Base-by-base conservation (phyloP, 2,329 filamentous ascomycete species). In the Fusarium nelsonii region DNA sequence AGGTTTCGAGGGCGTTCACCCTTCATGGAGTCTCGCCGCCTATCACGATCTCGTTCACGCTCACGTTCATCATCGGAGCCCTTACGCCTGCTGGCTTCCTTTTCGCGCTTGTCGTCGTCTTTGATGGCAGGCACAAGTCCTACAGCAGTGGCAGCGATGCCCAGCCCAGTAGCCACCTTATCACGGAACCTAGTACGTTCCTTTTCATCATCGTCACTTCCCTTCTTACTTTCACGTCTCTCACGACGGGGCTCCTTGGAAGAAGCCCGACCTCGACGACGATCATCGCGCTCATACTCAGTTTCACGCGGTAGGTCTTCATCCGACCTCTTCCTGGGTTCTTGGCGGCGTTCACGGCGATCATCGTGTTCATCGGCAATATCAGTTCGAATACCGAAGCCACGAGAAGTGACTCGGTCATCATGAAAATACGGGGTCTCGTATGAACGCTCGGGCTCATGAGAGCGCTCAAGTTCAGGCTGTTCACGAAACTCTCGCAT, bases 371-470 rank as follows among this genome's bases (percentile, higher is more conserved):
- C 77, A 72, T 60, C 77, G 55, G 50, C 70, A 23, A 75, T 69
- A 30, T 80, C 82, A 10, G 83, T 81, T 23, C 85, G 83, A 59
- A 87, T 82, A 26, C 85, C 85, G 64, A 87, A 87, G 1, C 85
- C 86, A 39, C 86, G 84, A 12, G 77, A 62, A 4, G 78, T 61
- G 15, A 87, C 78, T 37, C 77, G 78, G 2, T 86, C 83, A 51
- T 87, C 84, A 20, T 80, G 81, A 66, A 83, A 85, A 32, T 77
- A 76, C 4, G 73, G 61, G 8, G 73, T 61, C 16, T 79, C 75
- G 39, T 75, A 69, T 9, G 70, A 44, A 8, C 76, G 73, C 4
- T 77, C 74, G 9, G 63, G 30, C 33, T 71, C 70, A 43, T 76
- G 70, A 9, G 71, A 59, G 16, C 74, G 73, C 7, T 77, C 73